A percentile compares a stretch with the other conserved stretches of the same genome.
These are phyloP conservation scores for Yarrowia sp. DNA, from an alignment of 805 yeast species.

Conservation along the genomic window DNA sequence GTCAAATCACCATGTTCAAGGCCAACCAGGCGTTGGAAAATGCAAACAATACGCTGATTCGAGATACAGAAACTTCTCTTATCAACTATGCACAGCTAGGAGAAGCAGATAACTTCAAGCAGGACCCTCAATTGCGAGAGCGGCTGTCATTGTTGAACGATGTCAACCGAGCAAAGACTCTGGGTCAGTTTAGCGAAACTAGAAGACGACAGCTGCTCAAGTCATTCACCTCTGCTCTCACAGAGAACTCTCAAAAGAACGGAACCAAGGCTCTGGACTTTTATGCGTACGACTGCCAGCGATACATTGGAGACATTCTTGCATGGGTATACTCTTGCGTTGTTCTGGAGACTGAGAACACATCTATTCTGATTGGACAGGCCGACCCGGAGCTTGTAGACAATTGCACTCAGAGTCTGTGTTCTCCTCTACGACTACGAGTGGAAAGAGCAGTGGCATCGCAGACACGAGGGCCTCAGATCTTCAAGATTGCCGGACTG, in stretches of 20 bases:
- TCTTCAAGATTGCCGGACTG: slow-evolving; percentile 67
- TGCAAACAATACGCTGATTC: slow-evolving; percentile 65
- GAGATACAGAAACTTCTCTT: slow-evolving; percentile 58
- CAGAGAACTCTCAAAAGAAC: slow-evolving; percentile 43
- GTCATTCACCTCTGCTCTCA: slow-evolving; percentile 62
- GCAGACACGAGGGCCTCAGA: slow-evolving; percentile 62
- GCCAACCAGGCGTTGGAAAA: slow-evolving; percentile 65
- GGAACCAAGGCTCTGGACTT: slow-evolving; percentile 61
- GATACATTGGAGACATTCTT: slow-evolving; percentile 84
- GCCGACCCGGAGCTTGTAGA: slow-evolving; percentile 53
- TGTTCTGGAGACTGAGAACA: slow-evolving; percentile 84
- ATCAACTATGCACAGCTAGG: slow-evolving; percentile 47
- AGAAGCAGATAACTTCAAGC: slow-evolving; percentile 41
- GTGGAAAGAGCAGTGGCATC: slow-evolving; percentile 72
- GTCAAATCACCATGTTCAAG: slow-evolving; percentile 29
- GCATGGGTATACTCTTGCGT: slow-evolving; percentile 87
- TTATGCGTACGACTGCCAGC: slow-evolving; percentile 77
- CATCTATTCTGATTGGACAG: slow-evolving; percentile 65
- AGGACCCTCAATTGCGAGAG: slow-evolving; percentile 42
- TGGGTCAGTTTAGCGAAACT: slow-evolving; percentile 69
- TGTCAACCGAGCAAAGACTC: slow-evolving; percentile 53
- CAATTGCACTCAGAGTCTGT: slow-evolving; percentile 60
- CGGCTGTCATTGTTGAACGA: slow-evolving; percentile 50
- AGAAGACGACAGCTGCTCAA: slow-evolving; percentile 68
- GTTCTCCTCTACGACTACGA: slow-evolving; percentile 66